A percentile compares a stretch with the other conserved stretches of the same genome.
Evolutionary conservation across 768 basidiomycete species (phyloP).

Genomic region (Boletus pseudo-olivaceus): DNA sequence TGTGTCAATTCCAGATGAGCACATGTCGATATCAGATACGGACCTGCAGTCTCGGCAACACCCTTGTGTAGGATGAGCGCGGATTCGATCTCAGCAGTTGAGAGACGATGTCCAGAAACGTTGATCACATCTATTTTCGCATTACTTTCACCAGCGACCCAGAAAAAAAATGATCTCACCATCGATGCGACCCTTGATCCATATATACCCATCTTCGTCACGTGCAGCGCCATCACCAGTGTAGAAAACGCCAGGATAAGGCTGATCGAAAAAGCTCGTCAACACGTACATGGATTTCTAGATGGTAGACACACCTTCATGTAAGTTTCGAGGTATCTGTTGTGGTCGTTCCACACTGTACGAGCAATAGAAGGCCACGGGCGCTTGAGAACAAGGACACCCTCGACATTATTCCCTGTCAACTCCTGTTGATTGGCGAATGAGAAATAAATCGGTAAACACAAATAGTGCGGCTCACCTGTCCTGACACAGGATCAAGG

Average conservation of each 20-base stretch:
- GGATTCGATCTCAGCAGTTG: slow-evolving; percentile 97
- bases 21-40: slow-evolving; percentile 7
- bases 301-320: slow-evolving; percentile 43
- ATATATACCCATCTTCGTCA: slow-evolving; percentile 94
- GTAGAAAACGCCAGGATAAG: slow-evolving; percentile 89
- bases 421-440: slow-evolving; percentile 43
- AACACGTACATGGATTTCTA: slow-evolving; percentile 40
- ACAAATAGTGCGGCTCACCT: slow-evolving; percentile 35
- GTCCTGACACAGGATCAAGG: slow-evolving; percentile 78
- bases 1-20: slow-evolving; percentile 4
- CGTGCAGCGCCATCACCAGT: slow-evolving; percentile 97
- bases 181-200: slow-evolving; percentile 98
- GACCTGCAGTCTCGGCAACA: slow-evolving; percentile 89
- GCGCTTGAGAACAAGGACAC: slow-evolving; percentile 78
- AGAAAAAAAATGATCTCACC: slow-evolving; percentile 43
- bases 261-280: slow-evolving; percentile 32
- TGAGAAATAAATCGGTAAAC: not conserved
- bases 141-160: not conserved
- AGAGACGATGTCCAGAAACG: slow-evolving; percentile 94
- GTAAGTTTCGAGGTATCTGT: slow-evolving; percentile 76
- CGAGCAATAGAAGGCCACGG: slow-evolving; percentile 98
- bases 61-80: slow-evolving; percentile 93
- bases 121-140: slow-evolving; percentile 81
- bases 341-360: slow-evolving; percentile 89
- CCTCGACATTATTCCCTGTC: slow-evolving; percentile 81